Conservation (phyloP, 2,329 filamentous ascomycete species). For the Colletotrichum acutatum region DNA sequence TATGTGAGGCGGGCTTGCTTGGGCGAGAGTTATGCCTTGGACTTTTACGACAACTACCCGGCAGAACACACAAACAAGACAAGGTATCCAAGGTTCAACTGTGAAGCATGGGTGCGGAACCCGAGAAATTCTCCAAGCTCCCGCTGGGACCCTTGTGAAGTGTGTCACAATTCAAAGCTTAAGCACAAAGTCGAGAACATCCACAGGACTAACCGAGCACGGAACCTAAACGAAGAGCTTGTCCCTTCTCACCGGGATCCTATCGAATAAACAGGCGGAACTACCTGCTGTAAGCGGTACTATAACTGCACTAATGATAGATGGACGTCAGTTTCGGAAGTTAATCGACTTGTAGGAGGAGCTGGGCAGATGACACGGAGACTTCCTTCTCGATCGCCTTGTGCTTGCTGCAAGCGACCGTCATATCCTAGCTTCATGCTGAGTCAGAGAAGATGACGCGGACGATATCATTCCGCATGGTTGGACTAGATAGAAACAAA, state of each 20-base stretch:
- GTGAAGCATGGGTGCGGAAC: neutral
- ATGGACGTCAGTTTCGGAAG: neutral
- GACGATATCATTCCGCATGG: neutral
- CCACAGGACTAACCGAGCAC: neutral
- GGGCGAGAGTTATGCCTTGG: too few species aligned
- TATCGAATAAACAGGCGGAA: neutral
- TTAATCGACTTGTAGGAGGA: neutral
- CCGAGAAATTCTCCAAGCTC: neutral
- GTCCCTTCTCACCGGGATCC: neutral
- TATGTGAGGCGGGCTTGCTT: too few species aligned
- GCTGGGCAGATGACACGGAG: neutral
- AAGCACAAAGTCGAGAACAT: neutral
- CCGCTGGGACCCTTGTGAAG: too few species aligned
- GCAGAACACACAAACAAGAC: neutral
- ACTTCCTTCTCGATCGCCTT: neutral
- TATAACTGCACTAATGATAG: neutral
- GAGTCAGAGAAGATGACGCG: neutral
- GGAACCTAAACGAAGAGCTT: neutral
- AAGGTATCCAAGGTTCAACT: neutral
- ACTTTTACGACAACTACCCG: neutral
- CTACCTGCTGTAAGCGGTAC: neutral
- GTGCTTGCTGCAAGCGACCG: too few species aligned
- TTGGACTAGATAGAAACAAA: neutral
- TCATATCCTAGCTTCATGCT: neutral
- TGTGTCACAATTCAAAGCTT: neutral